Base-by-base conservation (phyloP, 768 basidiomycete species). In the Tubosaeta sp. region DNA sequence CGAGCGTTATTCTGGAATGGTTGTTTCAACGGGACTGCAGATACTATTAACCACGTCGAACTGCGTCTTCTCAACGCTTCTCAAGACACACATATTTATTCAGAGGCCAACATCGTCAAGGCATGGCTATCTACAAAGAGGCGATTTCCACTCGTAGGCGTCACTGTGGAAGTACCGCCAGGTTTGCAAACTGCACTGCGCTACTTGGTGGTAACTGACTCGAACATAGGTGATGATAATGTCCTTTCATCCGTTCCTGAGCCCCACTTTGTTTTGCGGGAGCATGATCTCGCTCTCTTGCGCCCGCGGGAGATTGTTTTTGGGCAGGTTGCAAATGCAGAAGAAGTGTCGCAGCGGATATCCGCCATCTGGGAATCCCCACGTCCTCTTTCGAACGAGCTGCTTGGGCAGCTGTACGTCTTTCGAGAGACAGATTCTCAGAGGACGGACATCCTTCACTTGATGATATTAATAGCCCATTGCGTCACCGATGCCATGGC, bases 401-500 rank as follows among this genome's bases (percentile, higher is more conserved):
- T 27, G 7, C 41, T 43, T 14, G 25, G 25, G 25, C 6, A 27
- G 41, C 14, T 43, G 7, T 43, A 27, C 16, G 41, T 27, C 14
- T 16, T 43, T 27, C 26, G 41, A 6, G 25, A 42, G 41, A 42
- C 41, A 5, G 22, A 42, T 6, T 26, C 41, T 25, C 12, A 26
- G 56, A 39, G 38, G 38, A 8, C 38, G 19, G 38, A 39, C 8
- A 50, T 50, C 9, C 65, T 75, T 46, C 77, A 83, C 55, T 44
- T 81, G 42, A 45, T 80, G 22, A 59, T 79, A 19, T 58, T 74
- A 35, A 62, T 72, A 14, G 73, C 80, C 0, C 82, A 85, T 59
- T 65, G 67, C 42, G 76, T 83, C 43, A 73, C 76, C 0, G 83
- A 85, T 58, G 78, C 76, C 17, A 72, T 73, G 43, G 69, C 75